These are phyloP conservation scores for Chiua sp. DNA, from an alignment of 1,284 basidiomycete genomes.

Conservation along the genomic window DNA sequence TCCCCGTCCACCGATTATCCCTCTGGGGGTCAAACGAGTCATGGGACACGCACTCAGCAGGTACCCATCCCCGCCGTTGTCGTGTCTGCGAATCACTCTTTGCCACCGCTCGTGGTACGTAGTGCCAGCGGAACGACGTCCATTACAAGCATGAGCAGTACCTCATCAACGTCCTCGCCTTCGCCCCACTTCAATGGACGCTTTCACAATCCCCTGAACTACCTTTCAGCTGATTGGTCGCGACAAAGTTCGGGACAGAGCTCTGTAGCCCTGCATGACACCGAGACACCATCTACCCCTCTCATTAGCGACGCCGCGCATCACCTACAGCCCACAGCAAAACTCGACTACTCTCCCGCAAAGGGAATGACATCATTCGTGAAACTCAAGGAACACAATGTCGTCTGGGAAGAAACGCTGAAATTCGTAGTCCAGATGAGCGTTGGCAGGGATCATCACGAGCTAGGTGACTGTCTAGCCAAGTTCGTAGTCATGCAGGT, in stretches of 20 bases:
- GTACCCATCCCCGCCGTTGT: constrained; percentile 40
- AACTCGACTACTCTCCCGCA: constrained; percentile 40
- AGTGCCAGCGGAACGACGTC: constrained; percentile 31
- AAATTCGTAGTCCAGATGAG: constrained; percentile 66
- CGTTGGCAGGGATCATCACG: constrained; percentile 50
- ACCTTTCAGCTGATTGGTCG: constrained; percentile 33
- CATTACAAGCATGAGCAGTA: constrained; percentile 22
- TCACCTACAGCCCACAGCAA: constrained; percentile 13
- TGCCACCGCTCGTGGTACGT: constrained; percentile 16
- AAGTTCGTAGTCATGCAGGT: constrained; percentile 74
- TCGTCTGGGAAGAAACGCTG: constrained; percentile 61
- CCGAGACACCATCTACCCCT: neutral
- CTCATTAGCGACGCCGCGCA: constrained; percentile 2
- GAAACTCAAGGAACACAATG: constrained; percentile 63
- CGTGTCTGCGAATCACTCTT: constrained; percentile 33
- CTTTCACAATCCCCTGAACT: constrained; percentile 16
- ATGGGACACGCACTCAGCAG: neutral
- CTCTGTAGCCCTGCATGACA: neutral
- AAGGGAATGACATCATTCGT: constrained; percentile 63
- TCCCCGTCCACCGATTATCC: constrained; percentile 28
- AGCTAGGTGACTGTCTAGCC: constrained; percentile 61
- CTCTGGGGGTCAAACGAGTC: neutral
- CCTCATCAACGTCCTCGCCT: constrained; percentile 22
- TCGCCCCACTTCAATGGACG: constrained; percentile 8
- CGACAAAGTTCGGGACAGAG: constrained; percentile 16